Percentiles rank a stretch among this genome's conserved stretches.
Evolutionary conservation across 2,329 filamentous ascomycete genomes (phyloP).

Genomic region (Fonsecaea erecta): DNA sequence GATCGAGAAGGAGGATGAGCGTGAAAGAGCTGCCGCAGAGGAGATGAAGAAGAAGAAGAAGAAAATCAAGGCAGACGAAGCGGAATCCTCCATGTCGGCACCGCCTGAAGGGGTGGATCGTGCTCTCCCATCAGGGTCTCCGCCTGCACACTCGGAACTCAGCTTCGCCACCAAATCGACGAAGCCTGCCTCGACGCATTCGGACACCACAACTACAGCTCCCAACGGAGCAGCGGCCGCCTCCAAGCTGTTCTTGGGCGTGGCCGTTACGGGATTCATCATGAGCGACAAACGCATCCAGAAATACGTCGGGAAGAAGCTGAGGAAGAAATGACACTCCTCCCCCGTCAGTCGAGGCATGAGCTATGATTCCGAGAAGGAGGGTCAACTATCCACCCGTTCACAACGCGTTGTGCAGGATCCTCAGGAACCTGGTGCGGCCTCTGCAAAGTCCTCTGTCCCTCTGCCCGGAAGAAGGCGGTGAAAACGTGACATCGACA

Average conservation of each 20-base stretch:
- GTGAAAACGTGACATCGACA: background rate
- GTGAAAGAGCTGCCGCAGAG: background rate
- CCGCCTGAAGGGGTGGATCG: background rate
- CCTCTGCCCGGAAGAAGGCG: background rate
- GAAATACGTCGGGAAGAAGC: slow-evolving; percentile 29
- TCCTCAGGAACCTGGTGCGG: too few species aligned
- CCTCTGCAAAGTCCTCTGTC: background rate
- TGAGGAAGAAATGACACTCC: slow-evolving; percentile 20
- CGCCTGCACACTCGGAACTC: slow-evolving; percentile 21
- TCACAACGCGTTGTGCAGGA: background rate
- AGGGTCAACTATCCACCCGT: background rate
- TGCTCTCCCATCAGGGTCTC: background rate
- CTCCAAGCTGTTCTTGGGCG: slow-evolving; percentile 30
- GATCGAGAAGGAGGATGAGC: slow-evolving; percentile 24
- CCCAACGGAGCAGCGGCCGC: slow-evolving; percentile 18
- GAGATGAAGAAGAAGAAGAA: slow-evolving; percentile 3
- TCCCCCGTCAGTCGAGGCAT: background rate
- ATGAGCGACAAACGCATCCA: slow-evolving; percentile 30
- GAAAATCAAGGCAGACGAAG: background rate
- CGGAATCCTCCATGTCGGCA: background rate
- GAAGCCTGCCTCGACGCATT: background rate
- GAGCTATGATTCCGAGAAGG: too few species aligned
- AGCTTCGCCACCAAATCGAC: slow-evolving; percentile 20
- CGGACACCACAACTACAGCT: background rate
- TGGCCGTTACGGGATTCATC: slow-evolving; percentile 30